Evolutionary conservation across 768 basidiomycete genomes (phyloP).

Genomic region (Boletus huronensis): DNA sequence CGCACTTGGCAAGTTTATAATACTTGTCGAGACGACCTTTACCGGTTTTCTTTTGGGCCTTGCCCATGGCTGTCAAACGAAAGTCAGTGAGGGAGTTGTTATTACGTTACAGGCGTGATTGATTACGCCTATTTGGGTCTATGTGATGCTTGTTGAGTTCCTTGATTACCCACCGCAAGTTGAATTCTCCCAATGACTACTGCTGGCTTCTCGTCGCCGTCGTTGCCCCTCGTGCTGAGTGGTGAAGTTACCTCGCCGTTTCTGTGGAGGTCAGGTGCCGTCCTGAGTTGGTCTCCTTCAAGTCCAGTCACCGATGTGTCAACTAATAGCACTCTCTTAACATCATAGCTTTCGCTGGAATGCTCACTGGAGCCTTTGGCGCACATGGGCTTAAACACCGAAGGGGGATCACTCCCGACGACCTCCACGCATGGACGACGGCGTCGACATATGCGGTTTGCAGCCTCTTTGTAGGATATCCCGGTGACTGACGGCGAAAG

Average conservation of each 20-base stretch:
- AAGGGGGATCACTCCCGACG: constrained; percentile 46
- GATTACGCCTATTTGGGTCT: constrained; percentile 16
- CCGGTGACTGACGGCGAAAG: constrained; percentile 6
- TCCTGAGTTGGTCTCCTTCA: constrained; percentile 34
- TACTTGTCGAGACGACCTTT: constrained; percentile 96
- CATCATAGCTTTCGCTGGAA: constrained; percentile 43
- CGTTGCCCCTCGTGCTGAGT: constrained; percentile 18
- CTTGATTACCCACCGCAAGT: too few relatives aligned
- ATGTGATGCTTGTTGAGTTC: not conserved
- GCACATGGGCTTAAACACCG: constrained; percentile 55
- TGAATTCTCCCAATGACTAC: constrained; percentile 18
- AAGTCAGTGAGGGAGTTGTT: not conserved
- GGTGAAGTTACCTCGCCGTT: constrained; percentile 18
- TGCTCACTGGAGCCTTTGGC: constrained; percentile 66
- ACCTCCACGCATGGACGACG: constrained; percentile 57
- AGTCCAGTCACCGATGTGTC: not conserved
- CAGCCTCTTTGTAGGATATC: not conserved
- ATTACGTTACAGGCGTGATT: not conserved
- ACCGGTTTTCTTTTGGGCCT: constrained; percentile 92
- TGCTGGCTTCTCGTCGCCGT: constrained; percentile 27
- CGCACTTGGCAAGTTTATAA: constrained; percentile 90
- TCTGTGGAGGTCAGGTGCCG: constrained; percentile 43
- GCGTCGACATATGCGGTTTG: constrained; percentile 63
- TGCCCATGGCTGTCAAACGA: constrained; percentile 49
- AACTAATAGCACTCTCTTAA: not conserved